These are phyloP conservation scores for Pelagomonas calceolata DNA, from an alignment of 108 stramenopile species.

Conservation along the genomic window DNA sequence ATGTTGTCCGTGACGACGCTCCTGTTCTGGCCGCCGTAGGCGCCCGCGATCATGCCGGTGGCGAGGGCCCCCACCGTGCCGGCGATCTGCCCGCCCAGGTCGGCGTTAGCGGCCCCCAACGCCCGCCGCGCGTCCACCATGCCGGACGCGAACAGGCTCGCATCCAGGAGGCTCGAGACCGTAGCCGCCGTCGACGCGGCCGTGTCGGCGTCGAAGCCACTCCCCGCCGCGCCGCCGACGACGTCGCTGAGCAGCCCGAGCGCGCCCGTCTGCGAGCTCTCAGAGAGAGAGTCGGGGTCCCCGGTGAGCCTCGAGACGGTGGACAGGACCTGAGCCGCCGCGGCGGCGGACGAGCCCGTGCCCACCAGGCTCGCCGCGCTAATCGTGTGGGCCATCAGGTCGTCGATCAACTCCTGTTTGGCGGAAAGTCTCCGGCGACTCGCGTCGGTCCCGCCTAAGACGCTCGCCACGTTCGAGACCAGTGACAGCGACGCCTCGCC, in stretches of 20 bases:
- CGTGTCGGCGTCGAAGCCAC: neutral
- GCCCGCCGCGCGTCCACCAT: neutral
- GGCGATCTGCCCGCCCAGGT: too few relatives aligned
- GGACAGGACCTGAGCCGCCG: neutral
- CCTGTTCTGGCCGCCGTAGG: neutral
- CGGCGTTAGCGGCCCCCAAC: neutral
- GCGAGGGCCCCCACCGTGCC: neutral
- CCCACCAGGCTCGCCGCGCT: neutral
- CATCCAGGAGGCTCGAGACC: too few relatives aligned
- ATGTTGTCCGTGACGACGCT: neutral
- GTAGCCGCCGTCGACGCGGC: neutral
- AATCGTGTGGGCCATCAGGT: neutral
- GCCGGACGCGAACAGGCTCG: neutral
- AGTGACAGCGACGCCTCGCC: neutral
- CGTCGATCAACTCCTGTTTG: neutral
- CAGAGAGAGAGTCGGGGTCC: too few relatives aligned
- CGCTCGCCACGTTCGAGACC: neutral
- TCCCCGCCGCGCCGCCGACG: neutral
- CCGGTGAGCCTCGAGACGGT: too few relatives aligned
- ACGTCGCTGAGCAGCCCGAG: neutral
- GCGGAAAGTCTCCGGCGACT: neutral
- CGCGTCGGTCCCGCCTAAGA: neutral
- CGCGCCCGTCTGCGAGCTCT: too few relatives aligned
- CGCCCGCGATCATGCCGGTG: neutral
- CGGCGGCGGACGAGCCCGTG: neutral